Base-by-base conservation (phyloP, 2,329 filamentous ascomycete species). In the Setomelanomma holmii region DNA sequence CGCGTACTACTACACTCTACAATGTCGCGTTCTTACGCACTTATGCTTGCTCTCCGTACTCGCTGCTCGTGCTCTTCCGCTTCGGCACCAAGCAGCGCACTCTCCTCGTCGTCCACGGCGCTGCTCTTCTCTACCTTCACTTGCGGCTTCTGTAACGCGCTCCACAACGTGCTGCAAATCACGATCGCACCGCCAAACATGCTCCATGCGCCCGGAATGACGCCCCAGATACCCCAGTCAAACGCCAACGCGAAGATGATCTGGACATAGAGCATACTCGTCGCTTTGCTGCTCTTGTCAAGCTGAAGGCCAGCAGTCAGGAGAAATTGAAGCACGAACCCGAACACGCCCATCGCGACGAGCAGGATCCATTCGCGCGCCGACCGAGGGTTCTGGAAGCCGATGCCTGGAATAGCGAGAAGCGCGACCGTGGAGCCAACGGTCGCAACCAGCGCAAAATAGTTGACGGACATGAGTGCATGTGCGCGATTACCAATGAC, bases 271-370 rank as follows among this genome's bases (percentile, higher is more conserved):
- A 85, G 75, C 83, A 87, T 86, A 51, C 82, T 84, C 1, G 83
- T 86, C 2, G 83, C 84, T 24, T 81, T 77, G 6, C 75, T 72
- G 5, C 80, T 80, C 59, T 86, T 87, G 64, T 91, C 88, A 53
- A 86, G 84, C 16, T 86, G 79, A 46, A 96, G 76, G 0, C 89
- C 90, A 1, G 84, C 82, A 1, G 91, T 93, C n/a, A 93, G 76
- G 12, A 93, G 79, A 63, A 90, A 90, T 79, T 96, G 91, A 82
- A 91, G 87, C 24, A 87, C 69, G 68, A 96, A 92, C 1, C 91
- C 91, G 52, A 86, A 86, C 0, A 84, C 61, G 0, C 89, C 89
- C 11, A 95, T 78, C 19, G 85, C 80, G 0, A 85, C 42, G 11
- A 96, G 76, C 17, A 91, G 78, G 0, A 75, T 67, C 87, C 89